Conservation (phyloP, 78 protist species). For the Dictyostelium brefeldianum region DNA sequence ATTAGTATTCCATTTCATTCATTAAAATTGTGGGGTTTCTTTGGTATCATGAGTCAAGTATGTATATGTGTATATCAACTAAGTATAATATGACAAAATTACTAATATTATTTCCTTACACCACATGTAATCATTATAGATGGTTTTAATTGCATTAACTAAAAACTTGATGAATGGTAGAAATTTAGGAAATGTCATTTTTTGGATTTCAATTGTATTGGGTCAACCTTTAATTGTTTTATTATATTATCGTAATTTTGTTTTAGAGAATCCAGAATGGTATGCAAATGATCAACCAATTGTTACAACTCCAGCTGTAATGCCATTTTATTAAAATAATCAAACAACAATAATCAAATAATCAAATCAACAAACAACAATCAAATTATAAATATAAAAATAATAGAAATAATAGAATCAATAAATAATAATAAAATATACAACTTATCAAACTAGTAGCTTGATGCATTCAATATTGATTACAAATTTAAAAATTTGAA, state of each 20-base stretch:
- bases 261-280: constrained; percentile 49
- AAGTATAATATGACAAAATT: too few species aligned
- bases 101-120: too few species aligned
- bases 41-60: constrained; percentile 83
- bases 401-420: background rate
- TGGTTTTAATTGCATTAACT: constrained; percentile 65
- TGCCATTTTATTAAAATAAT: constrained; percentile 15
- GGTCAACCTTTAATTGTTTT: constrained; percentile 84
- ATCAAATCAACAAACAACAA: background rate
- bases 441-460: background rate
- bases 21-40: constrained; percentile 81
- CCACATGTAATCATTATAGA: background rate
- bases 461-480: background rate
- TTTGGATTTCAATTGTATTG: constrained; percentile 75
- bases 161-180: constrained; percentile 57
- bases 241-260: constrained; percentile 70
- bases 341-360: background rate
- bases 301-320: constrained; percentile 1
- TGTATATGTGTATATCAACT: too few species aligned
- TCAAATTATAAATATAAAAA: background rate
- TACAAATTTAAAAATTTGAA: too few species aligned
- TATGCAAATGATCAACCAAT: constrained; percentile 31
- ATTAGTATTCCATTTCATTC: constrained; percentile 77
- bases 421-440: background rate
- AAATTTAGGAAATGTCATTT: constrained; percentile 75